These are phyloP conservation scores for Glebionis coronaria DNA, from an alignment of 129 eudicot genomes.

Conservation along the genomic window DNA sequence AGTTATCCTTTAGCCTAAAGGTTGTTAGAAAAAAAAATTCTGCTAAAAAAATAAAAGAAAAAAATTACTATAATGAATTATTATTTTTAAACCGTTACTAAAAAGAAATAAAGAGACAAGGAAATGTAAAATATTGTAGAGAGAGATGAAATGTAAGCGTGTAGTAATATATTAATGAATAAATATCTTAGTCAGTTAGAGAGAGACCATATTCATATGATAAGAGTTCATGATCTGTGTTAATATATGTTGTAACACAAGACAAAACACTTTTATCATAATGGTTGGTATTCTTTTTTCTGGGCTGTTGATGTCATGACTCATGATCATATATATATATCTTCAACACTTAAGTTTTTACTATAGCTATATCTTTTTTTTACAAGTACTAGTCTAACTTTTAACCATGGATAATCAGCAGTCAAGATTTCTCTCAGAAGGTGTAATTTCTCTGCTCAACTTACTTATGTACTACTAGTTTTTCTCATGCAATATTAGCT, in stretches of 20 bases:
- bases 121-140: not conserved
- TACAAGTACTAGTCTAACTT: constrained; percentile 5
- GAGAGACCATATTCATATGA: not conserved
- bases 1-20: too few relatives aligned
- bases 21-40: too few relatives aligned
- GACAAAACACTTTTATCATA: constrained; percentile 10
- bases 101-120: constrained; percentile 28
- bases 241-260: constrained; percentile 14
- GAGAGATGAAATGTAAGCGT: too few relatives aligned
- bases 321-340: too few relatives aligned
- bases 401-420: constrained; percentile 29
- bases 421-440: constrained; percentile 27
- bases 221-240: not conserved
- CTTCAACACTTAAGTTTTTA: not conserved
- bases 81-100: too few relatives aligned
- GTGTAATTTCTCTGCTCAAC: constrained; percentile 27
- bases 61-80: too few relatives aligned
- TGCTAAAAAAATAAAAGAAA: too few relatives aligned
- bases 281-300: constrained; percentile 11
- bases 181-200: constrained; percentile 16
- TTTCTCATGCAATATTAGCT: not conserved
- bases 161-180: constrained; percentile 34
- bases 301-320: not conserved
- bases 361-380: constrained; percentile 14
- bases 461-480: not conserved